Base-by-base conservation (phyloP, 1,139 yeast species). In the Wickerhamomyces sp. region DNA sequence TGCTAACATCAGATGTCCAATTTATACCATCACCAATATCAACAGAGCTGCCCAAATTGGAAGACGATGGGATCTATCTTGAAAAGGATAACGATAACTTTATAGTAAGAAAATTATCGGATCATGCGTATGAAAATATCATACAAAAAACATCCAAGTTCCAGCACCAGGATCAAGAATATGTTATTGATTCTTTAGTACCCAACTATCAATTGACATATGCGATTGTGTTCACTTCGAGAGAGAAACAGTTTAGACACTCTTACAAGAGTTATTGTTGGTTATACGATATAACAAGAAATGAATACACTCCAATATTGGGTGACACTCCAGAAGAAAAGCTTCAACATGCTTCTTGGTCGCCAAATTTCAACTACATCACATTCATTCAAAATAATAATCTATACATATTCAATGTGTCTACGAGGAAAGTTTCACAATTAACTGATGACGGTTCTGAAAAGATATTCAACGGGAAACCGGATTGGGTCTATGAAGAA, bases 401-500 rank as follows among this genome's bases (percentile, higher is more conserved):
- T 59, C 60, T 93, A 7, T 88, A 70, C 56, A 45, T 86, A 14
- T 71, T 76, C 45, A 59, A 71, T 35, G 55, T 75, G 0, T 63
- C 75, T 69, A 51, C 56, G 62, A 44, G 58, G 66, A 50, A 73
- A 65, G 50, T 67, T 65, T 40, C 73, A 51, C 75, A 71, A 56
- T 66, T 93, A 11, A 89, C 98, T 0, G 48, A 58, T 2, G 90
- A 81, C 57, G 97, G 97, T 0, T 76, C 84, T 6, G 63, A 63
- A 0, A 66, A 75, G 39, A 70, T 88, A n/a, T 78, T 81, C 56
- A 89, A 93, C 60, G 99, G 96, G 0, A 84, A 80, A 51, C 85
- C 97, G 0, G 99, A 93, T 59, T 93, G 99, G 99, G 88, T 93
- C 0, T 93, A 93, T 60, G 99, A 93, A 62, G 99, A 94, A 58